Base-by-base conservation (phyloP, 139 green algal species). In the Chlorella sorokiniana region DNA sequence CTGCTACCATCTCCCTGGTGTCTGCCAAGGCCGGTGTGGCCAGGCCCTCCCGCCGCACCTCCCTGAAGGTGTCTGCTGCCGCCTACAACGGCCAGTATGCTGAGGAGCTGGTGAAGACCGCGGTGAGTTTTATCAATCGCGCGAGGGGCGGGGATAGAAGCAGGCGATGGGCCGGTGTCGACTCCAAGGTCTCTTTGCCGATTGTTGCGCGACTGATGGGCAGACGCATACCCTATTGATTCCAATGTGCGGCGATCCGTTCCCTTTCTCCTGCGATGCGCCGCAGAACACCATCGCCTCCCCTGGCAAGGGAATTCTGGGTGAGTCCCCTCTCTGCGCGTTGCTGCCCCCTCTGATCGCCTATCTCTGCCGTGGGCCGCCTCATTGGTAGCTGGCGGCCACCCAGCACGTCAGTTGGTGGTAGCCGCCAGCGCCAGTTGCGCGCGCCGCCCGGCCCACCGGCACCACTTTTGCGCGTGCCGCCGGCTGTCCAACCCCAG, bases 231-330 rank as follows among this genome's bases (percentile, higher is more conserved):
- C n/a, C n/a, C n/a, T n/a, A n/a, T n/a, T n/a, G n/a, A n/a, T n/a
- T n/a, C n/a, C n/a, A n/a, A n/a, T n/a, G n/a, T n/a, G n/a, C n/a
- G n/a, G n/a, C n/a, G n/a, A n/a, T n/a, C n/a, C n/a, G n/a, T n/a
- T n/a, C n/a, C n/a, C n/a, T n/a, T n/a, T n/a, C 18, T n/a, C 56
- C n/a, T 65, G 18, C 56, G 11, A 11, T 38, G 8, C 38, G 3
- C 35, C 38, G 82, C 89, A 96, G 93, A 88, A 94, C 52, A 93
- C 86, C 73, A 96, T 99, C 70, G 92, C 96, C 81, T 90, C 88
- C 61, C 77, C 87, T 22, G 96, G 96, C 83, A 92, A 90, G 56
- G 96, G 96, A 83, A 98, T 99, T 77, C 89, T 99, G 76, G 97
- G 74, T 71, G 74, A 69, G 74, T 10, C 10, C 1, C 11, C 18